These are phyloP conservation scores for Termitomyces sp. DNA, from an alignment of 768 basidiomycete genomes.

Conservation along the genomic window DNA sequence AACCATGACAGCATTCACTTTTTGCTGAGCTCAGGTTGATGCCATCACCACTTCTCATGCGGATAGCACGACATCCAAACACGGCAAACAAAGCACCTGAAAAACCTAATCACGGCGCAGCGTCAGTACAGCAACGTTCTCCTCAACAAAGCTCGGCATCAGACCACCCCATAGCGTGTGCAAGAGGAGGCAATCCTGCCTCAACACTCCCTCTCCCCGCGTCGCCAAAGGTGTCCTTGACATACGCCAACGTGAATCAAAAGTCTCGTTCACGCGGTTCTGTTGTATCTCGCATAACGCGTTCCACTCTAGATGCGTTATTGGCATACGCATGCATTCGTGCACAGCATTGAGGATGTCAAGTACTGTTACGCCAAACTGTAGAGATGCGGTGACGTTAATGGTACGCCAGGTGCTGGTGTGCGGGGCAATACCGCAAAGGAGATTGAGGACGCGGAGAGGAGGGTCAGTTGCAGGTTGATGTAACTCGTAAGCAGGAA, in stretches of 20 bases:
- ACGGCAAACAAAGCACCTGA: background rate
- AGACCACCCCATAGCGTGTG: constrained; percentile 51
- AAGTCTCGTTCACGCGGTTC: constrained; percentile 32
- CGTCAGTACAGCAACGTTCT: constrained; percentile 39
- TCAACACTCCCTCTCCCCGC: constrained; percentile 35
- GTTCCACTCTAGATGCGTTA: constrained; percentile 39
- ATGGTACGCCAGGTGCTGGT: constrained; percentile 38
- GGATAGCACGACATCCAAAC: background rate
- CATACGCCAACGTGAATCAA: constrained; percentile 38
- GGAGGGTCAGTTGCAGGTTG: constrained; percentile 40
- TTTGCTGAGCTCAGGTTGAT: background rate
- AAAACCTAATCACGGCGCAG: constrained; percentile 21
- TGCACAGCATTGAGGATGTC: constrained; percentile 47
- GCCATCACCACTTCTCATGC: background rate
- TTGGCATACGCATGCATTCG: constrained; percentile 27
- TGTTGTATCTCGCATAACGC: constrained; percentile 34
- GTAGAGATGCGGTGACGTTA: constrained; percentile 24
- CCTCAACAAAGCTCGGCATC: constrained; percentile 28
- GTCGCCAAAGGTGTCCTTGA: constrained; percentile 28
- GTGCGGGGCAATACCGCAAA: constrained; percentile 40
- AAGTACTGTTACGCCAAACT: constrained; percentile 34
- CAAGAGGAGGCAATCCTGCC: constrained; percentile 43
- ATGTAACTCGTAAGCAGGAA: constrained; percentile 27
- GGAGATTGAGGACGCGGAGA: constrained; percentile 28
- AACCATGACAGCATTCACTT: background rate